phyloP scores from a whole-genome alignment of 73 alveolate genomes.

The Diophrys sp. region DNA sequence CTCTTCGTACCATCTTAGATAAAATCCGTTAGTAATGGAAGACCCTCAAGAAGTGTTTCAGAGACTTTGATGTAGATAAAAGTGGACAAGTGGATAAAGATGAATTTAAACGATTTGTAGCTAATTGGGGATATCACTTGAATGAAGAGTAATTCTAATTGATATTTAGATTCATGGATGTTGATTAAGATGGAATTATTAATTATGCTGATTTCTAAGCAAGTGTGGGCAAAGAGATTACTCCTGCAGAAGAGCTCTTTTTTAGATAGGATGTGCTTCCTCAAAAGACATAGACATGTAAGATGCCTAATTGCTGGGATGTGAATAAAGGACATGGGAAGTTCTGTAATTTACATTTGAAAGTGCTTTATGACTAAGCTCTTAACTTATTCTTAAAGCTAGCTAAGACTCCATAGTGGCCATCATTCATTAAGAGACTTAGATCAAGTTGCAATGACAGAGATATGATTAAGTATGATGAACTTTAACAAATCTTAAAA shows the following conservation, averaged over 20 bases:
- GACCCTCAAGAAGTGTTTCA: constrained; percentile 48
- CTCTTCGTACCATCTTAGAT: constrained; percentile 35
- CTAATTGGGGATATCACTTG: constrained; percentile 47
- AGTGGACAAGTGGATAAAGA: constrained; percentile 37
- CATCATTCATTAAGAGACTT: background rate
- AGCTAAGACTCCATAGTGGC: constrained; percentile 5
- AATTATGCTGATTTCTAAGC: constrained; percentile 48
- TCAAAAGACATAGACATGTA: constrained; percentile 22
- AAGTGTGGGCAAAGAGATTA: constrained; percentile 50
- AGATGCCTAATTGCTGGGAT: constrained; percentile 48
- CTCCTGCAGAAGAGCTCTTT: constrained; percentile 52
- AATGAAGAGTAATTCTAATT: constrained; percentile 29
- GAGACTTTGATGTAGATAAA: constrained; percentile 44
- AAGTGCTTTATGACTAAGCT: constrained; percentile 24
- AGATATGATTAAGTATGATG: background rate
- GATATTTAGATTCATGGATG: constrained; percentile 41
- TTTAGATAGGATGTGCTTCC: constrained; percentile 51
- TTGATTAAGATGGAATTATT: constrained; percentile 54
- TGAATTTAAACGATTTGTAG: constrained; percentile 18
- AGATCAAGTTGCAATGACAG: background rate
- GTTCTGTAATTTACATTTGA: constrained; percentile 40
- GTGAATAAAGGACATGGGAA: constrained; percentile 44
- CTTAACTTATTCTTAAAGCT: constrained; percentile 3
- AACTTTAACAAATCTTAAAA: too few relatives aligned
- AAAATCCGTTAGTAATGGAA: constrained; percentile 51